These are phyloP conservation scores for Rehmannia glutinosa DNA, from an alignment of 257 asterid species.

Conservation along the genomic window DNA sequence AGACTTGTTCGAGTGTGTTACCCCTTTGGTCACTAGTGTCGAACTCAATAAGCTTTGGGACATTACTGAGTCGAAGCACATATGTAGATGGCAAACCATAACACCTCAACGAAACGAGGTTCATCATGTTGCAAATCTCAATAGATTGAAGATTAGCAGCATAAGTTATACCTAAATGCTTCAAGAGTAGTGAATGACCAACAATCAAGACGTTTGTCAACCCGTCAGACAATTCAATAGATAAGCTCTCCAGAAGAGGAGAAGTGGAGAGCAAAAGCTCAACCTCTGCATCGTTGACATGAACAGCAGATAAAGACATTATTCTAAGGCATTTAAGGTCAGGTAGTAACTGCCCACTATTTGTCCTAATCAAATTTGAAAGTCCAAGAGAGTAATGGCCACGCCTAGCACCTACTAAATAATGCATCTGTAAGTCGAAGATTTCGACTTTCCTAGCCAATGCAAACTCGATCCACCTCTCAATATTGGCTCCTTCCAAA, in stretches of 20 bases:
- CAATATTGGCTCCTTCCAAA: not conserved
- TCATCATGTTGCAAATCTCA: not conserved
- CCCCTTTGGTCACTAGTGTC: not conserved
- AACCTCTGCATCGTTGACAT: not conserved
- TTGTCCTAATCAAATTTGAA: not conserved
- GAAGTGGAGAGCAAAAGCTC: not conserved
- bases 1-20: not conserved
- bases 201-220: not conserved
- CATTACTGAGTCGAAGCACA: not conserved
- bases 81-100: not conserved
- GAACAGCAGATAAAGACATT: not conserved
- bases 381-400: not conserved
- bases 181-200: not conserved
- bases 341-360: not conserved
- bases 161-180: not conserved
- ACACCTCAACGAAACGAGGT: not conserved
- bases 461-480: conserved; percentile 1
- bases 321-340: not conserved
- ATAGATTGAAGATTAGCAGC: not conserved
- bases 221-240: not conserved
- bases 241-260: not conserved
- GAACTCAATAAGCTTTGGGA: not conserved
- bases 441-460: not conserved
- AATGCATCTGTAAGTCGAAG: not conserved
- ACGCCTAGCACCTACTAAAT: not conserved